Conservation (phyloP, 2,329 filamentous ascomycete species). For the Penicillium sp. region DNA sequence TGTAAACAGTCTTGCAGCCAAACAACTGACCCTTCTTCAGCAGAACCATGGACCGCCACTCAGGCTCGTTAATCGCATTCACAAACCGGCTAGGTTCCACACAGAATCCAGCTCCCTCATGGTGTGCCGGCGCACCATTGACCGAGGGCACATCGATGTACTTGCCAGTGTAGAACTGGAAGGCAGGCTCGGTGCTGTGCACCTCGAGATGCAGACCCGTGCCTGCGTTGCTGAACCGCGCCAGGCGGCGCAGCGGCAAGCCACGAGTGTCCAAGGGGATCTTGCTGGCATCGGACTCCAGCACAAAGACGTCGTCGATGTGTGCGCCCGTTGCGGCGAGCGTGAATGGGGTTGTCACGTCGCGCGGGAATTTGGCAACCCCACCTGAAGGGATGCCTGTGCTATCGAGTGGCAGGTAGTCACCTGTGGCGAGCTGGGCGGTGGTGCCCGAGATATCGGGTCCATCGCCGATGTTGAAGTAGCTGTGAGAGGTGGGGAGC, state of each 20-base stretch:
- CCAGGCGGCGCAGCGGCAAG: slow-evolving; percentile 63
- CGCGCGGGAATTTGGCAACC: slow-evolving; percentile 62
- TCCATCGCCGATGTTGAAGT: slow-evolving; percentile 63
- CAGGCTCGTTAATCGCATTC: slow-evolving; percentile 77
- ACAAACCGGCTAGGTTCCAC: slow-evolving; percentile 90
- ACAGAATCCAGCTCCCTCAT: slow-evolving; percentile 74
- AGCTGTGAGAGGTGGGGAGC: slow-evolving; percentile 41
- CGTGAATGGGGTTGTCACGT: slow-evolving; percentile 65
- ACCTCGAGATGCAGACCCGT: slow-evolving; percentile 81
- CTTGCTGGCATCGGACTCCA: slow-evolving; percentile 60
- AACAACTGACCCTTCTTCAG: slow-evolving; percentile 83
- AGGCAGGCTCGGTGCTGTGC: slow-evolving; percentile 86
- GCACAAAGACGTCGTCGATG: slow-evolving; percentile 88
- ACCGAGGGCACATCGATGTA: slow-evolving; percentile 72
- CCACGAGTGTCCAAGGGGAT: slow-evolving; percentile 66
- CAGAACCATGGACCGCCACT: slow-evolving; percentile 74
- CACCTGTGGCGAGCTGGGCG: slow-evolving; percentile 56
- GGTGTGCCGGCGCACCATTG: slow-evolving; percentile 60
- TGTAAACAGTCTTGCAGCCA: slow-evolving; percentile 78
- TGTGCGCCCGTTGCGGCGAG: slow-evolving; percentile 69
- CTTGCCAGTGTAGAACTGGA: slow-evolving; percentile 94
- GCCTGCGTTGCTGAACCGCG: slow-evolving; percentile 69
- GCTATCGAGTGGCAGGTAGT: slow-evolving; percentile 71
- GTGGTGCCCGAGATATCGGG: slow-evolving; percentile 62
- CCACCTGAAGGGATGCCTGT: slow-evolving; percentile 70